phyloP scores from a whole-genome alignment of 1,139 yeast species.

The Saccharomycopsis phalli region DNA sequence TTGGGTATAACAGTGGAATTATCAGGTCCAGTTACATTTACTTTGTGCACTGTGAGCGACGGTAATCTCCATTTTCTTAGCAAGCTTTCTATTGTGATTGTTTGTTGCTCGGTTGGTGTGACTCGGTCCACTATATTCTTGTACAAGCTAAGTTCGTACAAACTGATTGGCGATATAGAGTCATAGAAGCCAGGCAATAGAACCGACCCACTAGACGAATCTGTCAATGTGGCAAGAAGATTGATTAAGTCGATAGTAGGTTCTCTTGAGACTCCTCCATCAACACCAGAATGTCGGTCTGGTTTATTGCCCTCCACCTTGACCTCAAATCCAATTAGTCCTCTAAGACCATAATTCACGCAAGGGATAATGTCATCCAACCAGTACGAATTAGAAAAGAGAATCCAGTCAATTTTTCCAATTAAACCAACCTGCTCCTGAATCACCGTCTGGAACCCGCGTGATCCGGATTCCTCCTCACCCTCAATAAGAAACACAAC shows the following conservation, averaged over 20 bases:
- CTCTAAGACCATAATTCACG: constrained; percentile 86
- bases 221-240: constrained; percentile 53
- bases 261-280: constrained; percentile 85
- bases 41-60: constrained; percentile 79
- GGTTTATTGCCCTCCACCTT: constrained; percentile 64
- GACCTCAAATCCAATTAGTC: constrained; percentile 76
- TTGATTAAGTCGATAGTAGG: constrained; percentile 83
- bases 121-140: constrained; percentile 46
- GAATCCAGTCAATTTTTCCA: constrained; percentile 67
- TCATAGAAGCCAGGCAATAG: constrained; percentile 64
- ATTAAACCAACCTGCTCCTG: constrained; percentile 39
- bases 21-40: constrained; percentile 83
- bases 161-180: constrained; percentile 47
- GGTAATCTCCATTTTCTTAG: constrained; percentile 90
- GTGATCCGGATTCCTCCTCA: constrained; percentile 90
- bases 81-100: constrained; percentile 39
- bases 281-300: constrained; percentile 93
- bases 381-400: constrained; percentile 91
- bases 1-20: constrained; percentile 88
- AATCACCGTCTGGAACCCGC: constrained; percentile 69
- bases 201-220: constrained; percentile 43
- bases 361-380: constrained; percentile 84
- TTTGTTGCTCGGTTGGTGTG: constrained; percentile 20
- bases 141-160: constrained; percentile 50
- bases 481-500: constrained; percentile 86